Base-by-base conservation (phyloP, 1,139 yeast genomes). In the Yamadazyma taylorii region DNA sequence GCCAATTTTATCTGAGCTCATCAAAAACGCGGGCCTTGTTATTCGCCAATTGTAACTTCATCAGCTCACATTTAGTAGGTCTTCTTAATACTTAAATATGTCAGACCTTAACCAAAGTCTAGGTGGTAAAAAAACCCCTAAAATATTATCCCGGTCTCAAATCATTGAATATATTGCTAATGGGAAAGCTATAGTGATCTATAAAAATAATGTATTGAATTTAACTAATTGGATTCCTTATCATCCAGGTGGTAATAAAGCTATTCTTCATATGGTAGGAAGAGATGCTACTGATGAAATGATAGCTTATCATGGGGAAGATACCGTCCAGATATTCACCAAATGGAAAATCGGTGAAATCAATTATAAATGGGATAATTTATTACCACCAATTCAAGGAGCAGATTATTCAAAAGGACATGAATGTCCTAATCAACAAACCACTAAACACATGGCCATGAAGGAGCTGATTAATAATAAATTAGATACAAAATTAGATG, bases 241-340 rank as follows among this genome's bases (percentile, higher is more conserved):
- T 35, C 96, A 88, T 58, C 96, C 96, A 0, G 96, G 97, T 13
- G 96, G 97, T 8, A 92, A 84, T 46, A 83, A 79, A 52, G 90
- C 95, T 0, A 82, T 88, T 11, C 69, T 69, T 47, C 96, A 88
- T 58, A 74, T 88, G 83, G 76, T 88, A 5, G 97, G 96, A 3
- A 66, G 92, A 42, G 96, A 88, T 60, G 95, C 96, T 8, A 81
- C 94, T 1, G 95, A 87, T 55, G 96, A 88, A 57, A 87, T 88
- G 86, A 75, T 80, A 38, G 90, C 90, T 9, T 84, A 86, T 53
- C 96, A 88, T 54, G 61, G 79, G 23, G 75, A 69, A 13, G 83
- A 78, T 35, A 75, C 95, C 0, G 61, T 74, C 11, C 40, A 47
- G 3, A 55, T 58, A 0, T 82, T 86, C 57, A 55, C 55, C 10